phyloP scores from a whole-genome alignment of 352 stramenopile genomes.

The Phytophthora vignae region DNA sequence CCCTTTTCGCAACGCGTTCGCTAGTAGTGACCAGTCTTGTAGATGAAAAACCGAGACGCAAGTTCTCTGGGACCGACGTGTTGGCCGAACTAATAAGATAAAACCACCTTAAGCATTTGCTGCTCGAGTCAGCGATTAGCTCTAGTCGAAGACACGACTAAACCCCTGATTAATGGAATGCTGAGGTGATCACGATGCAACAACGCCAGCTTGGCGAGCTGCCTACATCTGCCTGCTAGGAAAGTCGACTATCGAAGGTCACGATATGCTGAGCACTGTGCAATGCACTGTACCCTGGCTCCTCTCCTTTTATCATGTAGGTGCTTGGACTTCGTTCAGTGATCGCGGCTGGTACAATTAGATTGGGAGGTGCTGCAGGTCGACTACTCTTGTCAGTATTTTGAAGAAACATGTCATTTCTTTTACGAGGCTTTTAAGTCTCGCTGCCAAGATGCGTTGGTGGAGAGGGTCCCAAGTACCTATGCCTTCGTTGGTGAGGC shows the following conservation, averaged over 20 bases:
- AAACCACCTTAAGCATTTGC: conserved; percentile 6
- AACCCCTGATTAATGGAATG: conserved; percentile 21
- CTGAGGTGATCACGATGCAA: conserved; percentile 20
- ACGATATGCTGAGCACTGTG: no score
- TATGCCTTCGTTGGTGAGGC: conserved; percentile 19
- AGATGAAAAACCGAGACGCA: conserved; percentile 3
- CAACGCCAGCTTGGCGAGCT: conserved; percentile 3
- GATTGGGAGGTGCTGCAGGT: no score
- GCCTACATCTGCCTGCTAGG: no score
- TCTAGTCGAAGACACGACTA: conserved; percentile 18
- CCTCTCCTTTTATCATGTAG: not conserved
- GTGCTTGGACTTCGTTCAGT: not conserved
- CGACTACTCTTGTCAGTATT: no score
- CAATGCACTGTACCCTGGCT: not conserved
- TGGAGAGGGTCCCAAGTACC: not conserved
- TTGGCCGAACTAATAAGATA: not conserved
- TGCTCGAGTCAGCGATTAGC: conserved; percentile 19
- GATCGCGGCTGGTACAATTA: not conserved
- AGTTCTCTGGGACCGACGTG: not conserved
- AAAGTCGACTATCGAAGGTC: no score
- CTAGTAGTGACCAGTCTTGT: conserved; percentile 13
- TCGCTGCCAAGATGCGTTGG: no score
- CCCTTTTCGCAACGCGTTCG: conserved; percentile 21
- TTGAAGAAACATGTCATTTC: no score
- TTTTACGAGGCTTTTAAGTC: not conserved